A percentile compares a stretch with the other conserved stretches of the same genome.
These are phyloP conservation scores for Escallonia rubra DNA, from an alignment of 129 eudicot species.

Conservation along the genomic window DNA sequence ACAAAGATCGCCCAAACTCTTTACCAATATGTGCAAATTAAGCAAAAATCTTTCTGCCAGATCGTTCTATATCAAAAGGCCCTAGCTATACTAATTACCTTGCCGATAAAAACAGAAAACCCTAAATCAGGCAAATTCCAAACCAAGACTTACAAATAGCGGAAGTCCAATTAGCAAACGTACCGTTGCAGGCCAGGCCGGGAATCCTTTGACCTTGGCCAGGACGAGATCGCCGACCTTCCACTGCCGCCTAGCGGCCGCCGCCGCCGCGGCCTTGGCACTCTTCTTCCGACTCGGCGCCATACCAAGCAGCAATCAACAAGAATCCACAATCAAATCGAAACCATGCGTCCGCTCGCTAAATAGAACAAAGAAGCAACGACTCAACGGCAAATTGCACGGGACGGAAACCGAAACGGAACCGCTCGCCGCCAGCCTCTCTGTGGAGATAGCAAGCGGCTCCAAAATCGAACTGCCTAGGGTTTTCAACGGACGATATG, in stretches of 20 bases:
- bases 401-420: not conserved
- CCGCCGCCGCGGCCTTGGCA: conserved; percentile 61
- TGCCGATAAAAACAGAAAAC: too few relatives aligned
- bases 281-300: conserved; percentile 89
- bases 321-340: conserved; percentile 17
- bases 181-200: conserved; percentile 99
- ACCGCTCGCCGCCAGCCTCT: conserved; percentile 13
- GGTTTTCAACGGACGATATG: conserved; percentile 13
- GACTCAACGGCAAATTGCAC: conserved; percentile 11
- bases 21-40: too few relatives aligned
- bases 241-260: conserved; percentile 85
- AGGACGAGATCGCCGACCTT: conserved; percentile 97
- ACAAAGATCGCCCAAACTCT: too few relatives aligned
- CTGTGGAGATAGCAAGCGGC: conserved; percentile 19
- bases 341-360: conserved; percentile 4
- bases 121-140: too few relatives aligned
- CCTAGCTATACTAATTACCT: too few relatives aligned
- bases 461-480: conserved; percentile 10
- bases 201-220: conserved; percentile 93
- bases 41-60: too few relatives aligned
- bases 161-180: not conserved
- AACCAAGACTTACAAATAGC: not conserved
- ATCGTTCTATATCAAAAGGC: too few relatives aligned
- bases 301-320: conserved; percentile 28
- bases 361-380: not conserved